These are phyloP conservation scores for Trichophyton rubrum DNA, from an alignment of 2,329 filamentous ascomycete genomes.

Conservation along the genomic window DNA sequence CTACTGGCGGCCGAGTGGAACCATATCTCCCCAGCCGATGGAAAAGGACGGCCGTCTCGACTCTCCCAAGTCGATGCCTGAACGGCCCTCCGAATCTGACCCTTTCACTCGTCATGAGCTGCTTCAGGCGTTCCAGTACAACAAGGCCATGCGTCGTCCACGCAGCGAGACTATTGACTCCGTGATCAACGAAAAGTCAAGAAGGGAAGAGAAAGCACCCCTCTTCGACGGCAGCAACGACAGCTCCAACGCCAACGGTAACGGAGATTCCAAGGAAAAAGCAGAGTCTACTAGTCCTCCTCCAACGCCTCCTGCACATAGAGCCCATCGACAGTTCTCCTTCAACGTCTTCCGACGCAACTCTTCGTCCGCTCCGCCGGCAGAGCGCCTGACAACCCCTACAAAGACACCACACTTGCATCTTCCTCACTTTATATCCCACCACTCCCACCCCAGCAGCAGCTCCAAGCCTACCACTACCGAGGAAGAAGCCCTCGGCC, in stretches of 20 bases:
- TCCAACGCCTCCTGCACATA: constrained; percentile 2
- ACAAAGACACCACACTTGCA: constrained; percentile 3
- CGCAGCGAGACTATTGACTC: constrained; percentile 1
- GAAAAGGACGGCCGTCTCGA: neutral
- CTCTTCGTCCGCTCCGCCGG: constrained; percentile 10
- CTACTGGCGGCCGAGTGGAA: constrained; percentile 18
- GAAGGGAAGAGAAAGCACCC: neutral
- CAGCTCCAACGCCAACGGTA: neutral
- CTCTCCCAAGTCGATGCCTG: constrained; percentile 13
- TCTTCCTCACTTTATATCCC: constrained; percentile 6
- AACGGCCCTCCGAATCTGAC: constrained; percentile 38
- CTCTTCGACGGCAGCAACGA: neutral
- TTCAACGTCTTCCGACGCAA: constrained; percentile 68
- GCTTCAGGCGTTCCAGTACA: constrained; percentile 38
- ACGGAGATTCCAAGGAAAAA: neutral
- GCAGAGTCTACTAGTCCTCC: constrained; percentile 1
- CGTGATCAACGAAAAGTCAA: neutral
- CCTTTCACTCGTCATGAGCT: constrained; percentile 51
- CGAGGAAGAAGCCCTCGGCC: constrained; percentile 69
- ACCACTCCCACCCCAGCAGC: constrained; percentile 14
- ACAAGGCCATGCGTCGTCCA: constrained; percentile 3
- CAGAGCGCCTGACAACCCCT: neutral
- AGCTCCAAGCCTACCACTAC: constrained; percentile 19
- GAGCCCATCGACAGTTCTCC: constrained; percentile 67
- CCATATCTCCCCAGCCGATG: constrained; percentile 16